phyloP scores from a whole-genome alignment of 2,329 filamentous ascomycete species.

The Aspergillus chevalieri region DNA sequence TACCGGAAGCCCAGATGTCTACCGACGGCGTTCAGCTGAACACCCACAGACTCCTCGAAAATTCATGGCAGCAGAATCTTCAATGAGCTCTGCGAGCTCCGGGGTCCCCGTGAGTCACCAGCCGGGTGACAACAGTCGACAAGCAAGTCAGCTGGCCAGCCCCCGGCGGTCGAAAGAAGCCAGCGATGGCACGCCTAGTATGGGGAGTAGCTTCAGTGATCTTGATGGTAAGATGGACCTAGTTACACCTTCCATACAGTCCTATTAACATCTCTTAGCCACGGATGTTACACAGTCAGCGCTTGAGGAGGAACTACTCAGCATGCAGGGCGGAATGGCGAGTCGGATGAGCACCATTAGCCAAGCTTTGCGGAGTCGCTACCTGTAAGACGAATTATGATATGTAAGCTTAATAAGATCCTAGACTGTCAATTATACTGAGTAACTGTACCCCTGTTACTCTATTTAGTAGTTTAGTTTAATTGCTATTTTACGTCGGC shows the following conservation, averaged over 20 bases:
- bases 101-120: conserved; percentile 22
- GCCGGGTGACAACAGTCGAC: conserved; percentile 14
- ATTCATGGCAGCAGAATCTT: conserved; percentile 20
- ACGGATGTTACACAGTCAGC: conserved; percentile 60
- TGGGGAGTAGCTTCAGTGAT: conserved; percentile 62
- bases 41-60: conserved; percentile 15
- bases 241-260: background rate
- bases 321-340: conserved; percentile 50
- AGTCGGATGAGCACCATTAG: conserved; percentile 48
- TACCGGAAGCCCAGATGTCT: conserved; percentile 19
- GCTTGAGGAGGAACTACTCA: conserved; percentile 58
- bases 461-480: no score
- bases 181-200: conserved; percentile 54
- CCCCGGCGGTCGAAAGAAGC: conserved; percentile 41
- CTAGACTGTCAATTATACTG: background rate
- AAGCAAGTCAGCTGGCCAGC: conserved; percentile 35
- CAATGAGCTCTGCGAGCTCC: conserved; percentile 35
- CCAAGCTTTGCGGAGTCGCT: conserved; percentile 49
- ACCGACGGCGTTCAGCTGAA: conserved; percentile 23
- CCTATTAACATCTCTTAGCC: conserved; percentile 35
- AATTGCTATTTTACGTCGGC: no score
- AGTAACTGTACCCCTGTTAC: no score
- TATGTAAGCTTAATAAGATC: background rate
- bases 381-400: conserved; percentile 27
- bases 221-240: conserved; percentile 47